Evolutionary conservation across 2,329 filamentous ascomycete species (phyloP).

Genomic region (Thielaviopsis populi): DNA sequence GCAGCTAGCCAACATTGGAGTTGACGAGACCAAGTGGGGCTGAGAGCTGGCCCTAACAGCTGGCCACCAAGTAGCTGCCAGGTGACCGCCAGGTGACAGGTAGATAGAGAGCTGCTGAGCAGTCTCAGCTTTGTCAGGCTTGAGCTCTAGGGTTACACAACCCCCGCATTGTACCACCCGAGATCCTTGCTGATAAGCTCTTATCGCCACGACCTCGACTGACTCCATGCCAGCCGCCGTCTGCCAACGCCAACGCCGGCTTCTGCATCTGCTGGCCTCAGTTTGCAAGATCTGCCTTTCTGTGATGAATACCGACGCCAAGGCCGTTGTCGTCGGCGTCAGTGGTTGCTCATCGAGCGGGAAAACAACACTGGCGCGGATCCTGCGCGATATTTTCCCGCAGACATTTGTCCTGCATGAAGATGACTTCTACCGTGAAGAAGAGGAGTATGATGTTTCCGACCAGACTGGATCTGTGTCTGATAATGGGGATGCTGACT

Average conservation of each 20-base stretch:
- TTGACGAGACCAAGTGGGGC: not conserved
- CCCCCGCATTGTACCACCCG: not conserved
- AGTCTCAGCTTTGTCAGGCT: not conserved
- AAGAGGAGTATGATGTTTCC: slow-evolving; percentile 44
- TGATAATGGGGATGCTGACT: not conserved
- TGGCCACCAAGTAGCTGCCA: not conserved
- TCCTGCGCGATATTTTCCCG: slow-evolving; percentile 70
- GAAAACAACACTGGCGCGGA: slow-evolving; percentile 81
- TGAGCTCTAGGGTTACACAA: not conserved
- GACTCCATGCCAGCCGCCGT: too few species aligned
- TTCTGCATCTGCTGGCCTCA: not conserved
- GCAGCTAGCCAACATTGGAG: not conserved
- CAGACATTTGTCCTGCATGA: slow-evolving; percentile 74
- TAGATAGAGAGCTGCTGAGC: not conserved
- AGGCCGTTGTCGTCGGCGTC: slow-evolving; percentile 57
- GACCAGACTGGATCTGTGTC: not conserved
- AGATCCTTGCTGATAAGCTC: not conserved
- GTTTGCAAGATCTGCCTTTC: not conserved
- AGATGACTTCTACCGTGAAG: slow-evolving; percentile 87
- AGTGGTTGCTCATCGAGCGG: slow-evolving; percentile 86
- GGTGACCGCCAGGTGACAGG: too few species aligned
- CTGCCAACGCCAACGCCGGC: not conserved
- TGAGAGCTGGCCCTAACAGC: not conserved
- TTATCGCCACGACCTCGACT: not conserved
- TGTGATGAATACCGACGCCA: slow-evolving; percentile 25